Evolutionary conservation across 2,329 filamentous ascomycete species (phyloP).

Genomic region (Aureobasidium namibiae): DNA sequence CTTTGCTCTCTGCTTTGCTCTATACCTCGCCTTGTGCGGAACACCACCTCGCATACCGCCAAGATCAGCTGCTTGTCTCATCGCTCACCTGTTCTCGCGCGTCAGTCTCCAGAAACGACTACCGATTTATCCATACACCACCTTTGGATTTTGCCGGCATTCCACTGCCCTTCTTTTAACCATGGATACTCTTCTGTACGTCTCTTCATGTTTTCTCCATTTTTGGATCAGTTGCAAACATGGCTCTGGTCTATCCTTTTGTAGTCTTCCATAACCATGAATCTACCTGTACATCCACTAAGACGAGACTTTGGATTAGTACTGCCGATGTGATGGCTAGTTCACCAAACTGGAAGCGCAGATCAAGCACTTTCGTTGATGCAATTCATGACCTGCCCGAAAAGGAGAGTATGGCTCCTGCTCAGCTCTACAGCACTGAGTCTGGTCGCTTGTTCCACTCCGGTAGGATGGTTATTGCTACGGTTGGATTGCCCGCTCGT

Average conservation of each 20-base stretch:
- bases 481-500: conserved; percentile 87
- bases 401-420: conserved; percentile 77
- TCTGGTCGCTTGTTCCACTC: conserved; percentile 95
- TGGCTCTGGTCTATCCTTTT: neutral
- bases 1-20: neutral
- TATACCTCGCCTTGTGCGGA: neutral
- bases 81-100: conserved; percentile 1
- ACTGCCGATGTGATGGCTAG: conserved; percentile 89
- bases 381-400: conserved; percentile 90
- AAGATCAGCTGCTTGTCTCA: conserved; percentile 10
- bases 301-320: conserved; percentile 36
- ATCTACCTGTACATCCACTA: conserved; percentile 43
- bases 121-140: neutral
- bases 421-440: conserved; percentile 96
- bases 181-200: conserved; percentile 58
- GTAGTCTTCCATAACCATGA: conserved; percentile 47
- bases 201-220: conserved; percentile 17
- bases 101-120: neutral
- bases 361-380: conserved; percentile 94
- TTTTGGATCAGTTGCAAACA: neutral
- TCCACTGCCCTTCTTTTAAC: conserved; percentile 10
- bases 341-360: conserved; percentile 79
- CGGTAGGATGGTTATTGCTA: conserved; percentile 92
- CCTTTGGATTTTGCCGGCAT: neutral
- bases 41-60: neutral